Evolutionary conservation across 345 rosid species (phyloP).

Genomic region (Rhodamnia argentea): DNA sequence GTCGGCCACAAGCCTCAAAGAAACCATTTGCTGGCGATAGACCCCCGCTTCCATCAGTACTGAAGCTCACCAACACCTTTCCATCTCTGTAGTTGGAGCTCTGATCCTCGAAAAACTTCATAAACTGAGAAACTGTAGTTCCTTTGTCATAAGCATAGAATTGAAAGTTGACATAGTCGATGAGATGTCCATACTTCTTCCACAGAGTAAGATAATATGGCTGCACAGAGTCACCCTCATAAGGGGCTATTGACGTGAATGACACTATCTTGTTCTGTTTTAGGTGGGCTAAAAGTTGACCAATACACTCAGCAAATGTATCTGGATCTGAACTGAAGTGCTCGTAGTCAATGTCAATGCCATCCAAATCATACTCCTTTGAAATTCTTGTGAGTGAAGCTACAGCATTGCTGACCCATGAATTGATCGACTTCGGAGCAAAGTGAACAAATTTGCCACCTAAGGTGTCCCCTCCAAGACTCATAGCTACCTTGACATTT

Average conservation of each 20-base stretch:
- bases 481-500: conserved; percentile 44
- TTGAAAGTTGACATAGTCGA: conserved; percentile 53
- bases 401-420: conserved; percentile 44
- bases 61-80: conserved; percentile 32
- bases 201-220: conserved; percentile 39
- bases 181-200: conserved; percentile 44
- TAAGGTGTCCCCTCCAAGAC: conserved; percentile 44
- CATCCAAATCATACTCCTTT: conserved; percentile 26
- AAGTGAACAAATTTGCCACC: conserved; percentile 3
- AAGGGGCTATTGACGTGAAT: conserved; percentile 52
- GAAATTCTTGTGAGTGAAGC: conserved; percentile 23
- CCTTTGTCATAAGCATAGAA: conserved; percentile 40
- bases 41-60: conserved; percentile 40
- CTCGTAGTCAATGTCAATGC: conserved; percentile 47
- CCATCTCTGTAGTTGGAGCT: conserved; percentile 30
- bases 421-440: conserved; percentile 23
- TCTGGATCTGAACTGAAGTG: conserved; percentile 42
- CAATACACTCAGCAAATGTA: conserved; percentile 47
- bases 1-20: conserved; percentile 27
- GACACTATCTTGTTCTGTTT: conserved; percentile 18
- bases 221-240: conserved; percentile 22
- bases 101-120: conserved; percentile 23
- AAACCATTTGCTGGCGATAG: conserved; percentile 32
- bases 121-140: conserved; percentile 27
- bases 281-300: conserved; percentile 26